phyloP scores from a whole-genome alignment of 2,329 filamentous ascomycete genomes.

The Paracoccidioides brasiliensis region DNA sequence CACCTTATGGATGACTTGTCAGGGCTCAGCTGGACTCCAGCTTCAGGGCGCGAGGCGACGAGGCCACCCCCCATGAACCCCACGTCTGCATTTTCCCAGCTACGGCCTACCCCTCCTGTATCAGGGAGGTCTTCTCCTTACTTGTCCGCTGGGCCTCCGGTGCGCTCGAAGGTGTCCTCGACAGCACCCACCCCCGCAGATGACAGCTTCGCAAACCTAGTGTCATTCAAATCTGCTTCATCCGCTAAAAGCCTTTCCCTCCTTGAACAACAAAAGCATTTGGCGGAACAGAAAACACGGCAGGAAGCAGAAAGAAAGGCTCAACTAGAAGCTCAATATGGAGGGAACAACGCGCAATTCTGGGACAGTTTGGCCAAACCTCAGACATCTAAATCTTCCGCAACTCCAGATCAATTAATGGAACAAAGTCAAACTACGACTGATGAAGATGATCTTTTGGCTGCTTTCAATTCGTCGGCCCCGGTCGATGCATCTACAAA shows the following conservation, averaged over 20 bases:
- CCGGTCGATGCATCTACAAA: constrained; percentile 48
- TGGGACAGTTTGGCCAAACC: constrained; percentile 57
- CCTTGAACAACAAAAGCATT: constrained; percentile 50
- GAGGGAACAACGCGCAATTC: constrained; percentile 51
- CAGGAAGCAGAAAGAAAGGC: constrained; percentile 63
- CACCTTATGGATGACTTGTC: constrained; percentile 35
- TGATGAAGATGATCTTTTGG: constrained; percentile 47
- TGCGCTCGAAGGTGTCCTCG: constrained; percentile 22
- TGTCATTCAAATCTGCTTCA: constrained; percentile 42
- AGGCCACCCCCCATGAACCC: constrained; percentile 28
- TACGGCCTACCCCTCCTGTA: constrained; percentile 25
- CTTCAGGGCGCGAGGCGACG: constrained; percentile 18
- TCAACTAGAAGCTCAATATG: constrained; percentile 64
- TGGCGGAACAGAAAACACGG: constrained; percentile 62
- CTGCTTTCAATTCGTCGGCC: constrained; percentile 47
- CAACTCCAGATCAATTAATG: not conserved
- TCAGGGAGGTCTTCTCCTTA: constrained; percentile 33
- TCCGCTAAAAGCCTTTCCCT: constrained; percentile 55
- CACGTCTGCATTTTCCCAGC: constrained; percentile 21
- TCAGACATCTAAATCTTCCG: constrained; percentile 24
- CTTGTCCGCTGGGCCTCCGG: constrained; percentile 20
- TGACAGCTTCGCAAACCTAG: constrained; percentile 49
- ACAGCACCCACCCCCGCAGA: constrained; percentile 31
- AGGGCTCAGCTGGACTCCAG: constrained; percentile 33
- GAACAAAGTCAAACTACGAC: not conserved